These are phyloP conservation scores for Aureobasidium sp. DNA, from an alignment of 2,329 filamentous ascomycete species.

Conservation along the genomic window DNA sequence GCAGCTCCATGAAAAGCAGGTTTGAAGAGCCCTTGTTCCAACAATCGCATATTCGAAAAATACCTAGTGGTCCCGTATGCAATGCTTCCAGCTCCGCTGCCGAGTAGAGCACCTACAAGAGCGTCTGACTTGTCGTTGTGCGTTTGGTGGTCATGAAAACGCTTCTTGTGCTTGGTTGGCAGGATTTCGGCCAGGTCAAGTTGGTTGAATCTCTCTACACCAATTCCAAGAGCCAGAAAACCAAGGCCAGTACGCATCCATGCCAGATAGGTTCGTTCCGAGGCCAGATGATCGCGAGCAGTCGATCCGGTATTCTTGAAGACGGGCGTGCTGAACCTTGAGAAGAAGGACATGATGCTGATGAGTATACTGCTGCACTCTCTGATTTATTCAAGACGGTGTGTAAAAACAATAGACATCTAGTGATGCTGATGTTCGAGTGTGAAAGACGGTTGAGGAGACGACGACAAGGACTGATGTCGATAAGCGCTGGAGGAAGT, in stretches of 20 bases:
- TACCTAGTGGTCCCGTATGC: constrained; percentile 41
- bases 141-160: constrained; percentile 16
- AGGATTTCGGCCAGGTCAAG: constrained; percentile 19
- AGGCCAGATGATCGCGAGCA: constrained; percentile 45
- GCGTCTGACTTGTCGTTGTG: constrained; percentile 7
- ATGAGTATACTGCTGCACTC: neutral
- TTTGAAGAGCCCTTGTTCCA: constrained; percentile 37
- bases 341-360: constrained; percentile 8
- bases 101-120: constrained; percentile 31
- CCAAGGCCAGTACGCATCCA: constrained; percentile 45
- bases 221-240: constrained; percentile 44
- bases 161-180: constrained; percentile 23
- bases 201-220: constrained; percentile 39
- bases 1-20: constrained; percentile 23
- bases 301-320: constrained; percentile 40
- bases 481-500: neutral
- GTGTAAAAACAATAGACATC: no score
- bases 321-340: constrained; percentile 4
- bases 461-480: neutral
- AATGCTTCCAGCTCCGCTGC: constrained; percentile 37
- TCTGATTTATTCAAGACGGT: no score
- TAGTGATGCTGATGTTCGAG: neutral
- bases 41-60: constrained; percentile 34
- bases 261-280: constrained; percentile 45
- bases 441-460: neutral